Base-by-base conservation (phyloP, 306 rosid species). In the Ziziphus jujuba region DNA sequence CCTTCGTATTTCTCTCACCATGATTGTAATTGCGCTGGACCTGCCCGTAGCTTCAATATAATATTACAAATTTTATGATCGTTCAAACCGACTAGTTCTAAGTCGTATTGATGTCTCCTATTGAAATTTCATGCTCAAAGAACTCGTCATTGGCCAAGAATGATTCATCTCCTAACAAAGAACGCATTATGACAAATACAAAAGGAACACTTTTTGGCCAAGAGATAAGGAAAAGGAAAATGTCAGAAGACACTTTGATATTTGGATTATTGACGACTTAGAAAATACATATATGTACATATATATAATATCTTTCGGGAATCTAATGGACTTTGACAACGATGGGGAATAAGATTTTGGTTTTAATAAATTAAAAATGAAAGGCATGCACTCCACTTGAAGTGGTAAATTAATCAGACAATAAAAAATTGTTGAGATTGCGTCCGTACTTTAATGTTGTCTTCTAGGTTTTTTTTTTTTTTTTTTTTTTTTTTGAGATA, bases 261-360 rank as follows among this genome's bases (percentile, higher is more conserved):
- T 36, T 53, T 60, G 71, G 61, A 66, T 66, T 36, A 40, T 34
- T 40, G 2, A 16, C 10, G 33, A 28, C 33, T 28, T 28, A 1
- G 33, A 28, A 28, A 28, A 28, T 38, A 3, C 0, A 38, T 38
- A 38, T 38, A 35, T 35, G 8, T 35, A 35, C 8, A 35, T 35
- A 35, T 35, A 35, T 68, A 52, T 48, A n/a, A n/a, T n/a, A n/a
- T n/a, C n/a, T 3, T 19, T 9, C 7, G 49, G 73, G 69, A 74
- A 67, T 67, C 48, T 60, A 44, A 36, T 22, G 54, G 40, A 25
- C 59, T 64, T 56, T 22, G 61, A 53, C 36, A 67, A 53, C 51
- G 24, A 63, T 72, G 70, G 58, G 53, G 64, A 60, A 73, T 59
- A 57, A 47, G 77, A 65, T 65, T 36, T 34, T 68, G n/a, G 48